phyloP scores from a whole-genome alignment of 495 filamentous ascomycete genomes.

The Stereocaulon alpinum region DNA sequence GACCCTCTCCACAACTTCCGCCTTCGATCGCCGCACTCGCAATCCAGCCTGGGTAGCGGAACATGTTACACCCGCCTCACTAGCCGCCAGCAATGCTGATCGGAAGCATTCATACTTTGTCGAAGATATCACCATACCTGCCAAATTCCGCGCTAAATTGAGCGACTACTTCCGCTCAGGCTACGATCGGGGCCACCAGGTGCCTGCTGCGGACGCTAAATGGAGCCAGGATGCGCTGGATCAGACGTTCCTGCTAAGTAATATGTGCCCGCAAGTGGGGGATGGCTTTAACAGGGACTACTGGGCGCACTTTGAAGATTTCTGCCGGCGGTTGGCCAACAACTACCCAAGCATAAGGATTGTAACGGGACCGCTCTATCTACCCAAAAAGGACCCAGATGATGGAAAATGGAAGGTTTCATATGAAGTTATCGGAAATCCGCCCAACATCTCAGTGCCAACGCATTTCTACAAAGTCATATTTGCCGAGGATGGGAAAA shows the following conservation, averaged over 20 bases:
- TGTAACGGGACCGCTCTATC: constrained; percentile 87
- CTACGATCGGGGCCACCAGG: constrained; percentile 64
- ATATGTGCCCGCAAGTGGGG: constrained; percentile 97
- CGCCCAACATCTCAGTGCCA: constrained; percentile 89
- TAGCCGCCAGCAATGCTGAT: constrained; percentile 65
- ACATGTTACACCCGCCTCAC: constrained; percentile 88
- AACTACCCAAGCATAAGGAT: constrained; percentile 83
- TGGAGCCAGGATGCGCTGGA: constrained; percentile 93
- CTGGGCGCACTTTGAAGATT: constrained; percentile 98
- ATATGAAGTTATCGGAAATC: constrained; percentile 94
- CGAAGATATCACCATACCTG: constrained; percentile 71
- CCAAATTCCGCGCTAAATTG: constrained; percentile 79
- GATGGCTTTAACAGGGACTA: constrained; percentile 97
- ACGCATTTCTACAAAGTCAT: constrained; percentile 99
- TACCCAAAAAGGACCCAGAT: constrained; percentile 61
- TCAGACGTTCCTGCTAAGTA: constrained; percentile 80
- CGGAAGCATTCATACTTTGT: constrained; percentile 72
- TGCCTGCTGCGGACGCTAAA: constrained; percentile 93
- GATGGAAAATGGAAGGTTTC: constrained; percentile 92
- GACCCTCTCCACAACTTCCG: constrained; percentile 63
- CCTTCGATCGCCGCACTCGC: constrained; percentile 82
- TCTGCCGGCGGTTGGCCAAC: constrained; percentile 71
- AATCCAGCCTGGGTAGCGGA: constrained; percentile 95
- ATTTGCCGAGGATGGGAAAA: constrained; percentile 74
- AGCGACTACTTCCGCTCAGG: constrained; percentile 89